Base-by-base conservation (phyloP, 352 stramenopile species). In the Phytopythium chamaehyphon region DNA sequence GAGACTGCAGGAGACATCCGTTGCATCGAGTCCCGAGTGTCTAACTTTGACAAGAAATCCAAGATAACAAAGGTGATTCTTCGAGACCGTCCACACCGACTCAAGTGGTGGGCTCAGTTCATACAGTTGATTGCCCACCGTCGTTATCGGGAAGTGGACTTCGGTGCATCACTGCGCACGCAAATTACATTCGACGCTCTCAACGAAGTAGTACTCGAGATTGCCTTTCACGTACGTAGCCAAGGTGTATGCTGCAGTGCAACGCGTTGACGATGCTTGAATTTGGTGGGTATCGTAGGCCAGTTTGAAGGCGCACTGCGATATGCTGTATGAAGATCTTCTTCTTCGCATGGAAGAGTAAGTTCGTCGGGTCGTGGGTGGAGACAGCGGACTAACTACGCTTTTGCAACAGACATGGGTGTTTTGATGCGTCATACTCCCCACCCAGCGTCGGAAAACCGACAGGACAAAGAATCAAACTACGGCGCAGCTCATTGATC, bases 31-130 rank as follows among this genome's bases (percentile, higher is more conserved):
- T 96, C 95, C 4, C 66, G 87, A 1, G 69, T 69, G 11, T 84
- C 87, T 33, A 73, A 93, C 51, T 86, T 83, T 21, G 78, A 86
- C 51, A 78, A 55, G 43, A 55, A 86, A 24, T 73, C 86, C 28
- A 87, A 95, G 40, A 82, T 98, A 38, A 76, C 96, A 31, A 89
- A 86, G 40, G 81, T 98, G 24, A 76, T 90, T 14, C 98, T 96
- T 78, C 61, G 81, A 33, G 95, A 99, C 31, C 40, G 54, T 50
- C 46, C 64, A 0, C 46, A 40, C 18, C 22, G 36, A 11, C 54
- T 62, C 3, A 52, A 71, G 42, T 85, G 62, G 69, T 48, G 68
- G 40, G 54, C 55, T 21, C 64, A 51, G 46, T 47, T 57, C 28
- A 42, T 70, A 40, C 49, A 64, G 3, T 57, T 70, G 16, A 11